These are phyloP conservation scores for Tagetes patula DNA, from an alignment of 129 eudicot species.

Conservation along the genomic window DNA sequence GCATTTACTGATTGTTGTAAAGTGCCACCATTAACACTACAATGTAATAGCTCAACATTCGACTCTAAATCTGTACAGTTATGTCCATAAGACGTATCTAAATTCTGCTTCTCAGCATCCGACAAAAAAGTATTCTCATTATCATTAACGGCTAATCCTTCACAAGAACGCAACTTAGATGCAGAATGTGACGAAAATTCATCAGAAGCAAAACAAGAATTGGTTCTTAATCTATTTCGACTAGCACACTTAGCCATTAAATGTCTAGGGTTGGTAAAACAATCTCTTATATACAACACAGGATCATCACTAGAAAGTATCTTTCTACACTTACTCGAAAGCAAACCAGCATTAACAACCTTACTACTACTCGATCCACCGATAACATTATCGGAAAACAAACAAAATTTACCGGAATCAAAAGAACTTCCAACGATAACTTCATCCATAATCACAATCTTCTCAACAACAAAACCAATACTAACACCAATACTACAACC, in stretches of 20 bases:
- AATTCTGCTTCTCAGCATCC: conserved; percentile 2
- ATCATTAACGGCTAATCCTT: conserved; percentile 18
- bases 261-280: conserved; percentile 3
- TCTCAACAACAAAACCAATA: conserved; percentile 62
- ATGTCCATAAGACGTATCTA: conserved; percentile 11
- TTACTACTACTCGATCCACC: conserved; percentile 22
- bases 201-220: conserved; percentile 15
- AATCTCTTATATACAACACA: conserved; percentile 40
- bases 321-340: conserved; percentile 54
- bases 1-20: conserved; percentile 25
- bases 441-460: conserved; percentile 54
- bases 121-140: conserved; percentile 4
- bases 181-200: background rate
- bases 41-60: conserved; percentile 22
- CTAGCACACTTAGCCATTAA: conserved; percentile 28
- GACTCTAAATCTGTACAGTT: conserved; percentile 31
- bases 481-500: conserved; percentile 39
- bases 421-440: conserved; percentile 29
- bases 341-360: conserved; percentile 36
- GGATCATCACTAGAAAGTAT: conserved; percentile 60
- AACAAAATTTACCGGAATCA: conserved; percentile 2
- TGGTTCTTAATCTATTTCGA: conserved; percentile 30
- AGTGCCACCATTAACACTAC: conserved; percentile 22
- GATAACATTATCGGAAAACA: conserved; percentile 11
- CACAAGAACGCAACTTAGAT: conserved; percentile 18